Conservation (phyloP, 306 rosid species). For the Rosa multiflora region DNA sequence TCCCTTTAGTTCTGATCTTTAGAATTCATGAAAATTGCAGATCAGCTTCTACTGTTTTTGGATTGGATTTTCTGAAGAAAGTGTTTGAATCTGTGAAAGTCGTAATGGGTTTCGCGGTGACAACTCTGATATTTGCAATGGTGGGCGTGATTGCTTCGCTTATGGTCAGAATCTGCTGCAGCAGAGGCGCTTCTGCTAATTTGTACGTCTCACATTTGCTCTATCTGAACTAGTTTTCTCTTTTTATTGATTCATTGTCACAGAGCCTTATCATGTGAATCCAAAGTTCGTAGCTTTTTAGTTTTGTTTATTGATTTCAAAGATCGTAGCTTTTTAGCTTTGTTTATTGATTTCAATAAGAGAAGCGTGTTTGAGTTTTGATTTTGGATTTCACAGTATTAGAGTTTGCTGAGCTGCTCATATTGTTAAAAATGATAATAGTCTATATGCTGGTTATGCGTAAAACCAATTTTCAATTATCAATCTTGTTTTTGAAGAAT, state of each 20-base stretch:
- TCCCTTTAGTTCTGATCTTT: neutral
- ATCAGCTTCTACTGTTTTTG: slow-evolving; percentile 7
- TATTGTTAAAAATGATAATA: neutral
- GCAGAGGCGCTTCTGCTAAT: slow-evolving; percentile 32
- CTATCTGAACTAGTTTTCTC: neutral
- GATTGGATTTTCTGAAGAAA: neutral
- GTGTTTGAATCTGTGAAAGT: slow-evolving; percentile 8
- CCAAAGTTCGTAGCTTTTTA: neutral
- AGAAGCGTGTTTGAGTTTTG: neutral
- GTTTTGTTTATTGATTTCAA: neutral
- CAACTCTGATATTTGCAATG: slow-evolving; percentile 35
- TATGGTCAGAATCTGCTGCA: slow-evolving; percentile 36
- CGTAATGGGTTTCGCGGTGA: slow-evolving; percentile 31
- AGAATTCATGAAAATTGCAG: neutral
- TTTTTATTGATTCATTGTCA: neutral
- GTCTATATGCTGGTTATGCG: neutral
- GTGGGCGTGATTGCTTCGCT: slow-evolving; percentile 38
- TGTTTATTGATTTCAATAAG: neutral
- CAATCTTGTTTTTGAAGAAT: neutral
- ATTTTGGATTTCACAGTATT: neutral
- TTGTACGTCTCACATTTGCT: slow-evolving; percentile 21
- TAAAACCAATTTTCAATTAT: neutral
- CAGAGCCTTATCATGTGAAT: neutral
- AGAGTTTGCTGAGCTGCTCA: neutral
- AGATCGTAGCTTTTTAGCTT: neutral